Base-by-base conservation (phyloP, 352 stramenopile genomes). In the Pythium diclinum region DNA sequence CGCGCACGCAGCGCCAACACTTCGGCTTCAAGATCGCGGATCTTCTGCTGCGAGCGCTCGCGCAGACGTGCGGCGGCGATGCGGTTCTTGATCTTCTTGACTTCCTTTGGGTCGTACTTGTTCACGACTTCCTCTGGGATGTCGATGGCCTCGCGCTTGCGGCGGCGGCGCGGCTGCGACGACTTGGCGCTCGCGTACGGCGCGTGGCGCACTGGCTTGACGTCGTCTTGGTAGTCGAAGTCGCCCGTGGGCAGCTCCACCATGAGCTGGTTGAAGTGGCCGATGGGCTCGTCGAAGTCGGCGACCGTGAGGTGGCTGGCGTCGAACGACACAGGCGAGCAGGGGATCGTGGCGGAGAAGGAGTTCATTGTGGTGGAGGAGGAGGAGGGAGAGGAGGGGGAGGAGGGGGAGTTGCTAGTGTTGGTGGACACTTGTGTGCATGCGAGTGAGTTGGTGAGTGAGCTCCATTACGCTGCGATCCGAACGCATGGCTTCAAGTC, bases 21-120 rank as follows among this genome's bases (percentile, higher is more conserved):
- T 47, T 79, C 67, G 16, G 63, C 65, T 42, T 83, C 62, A 4
- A 89, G 59, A 17, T 83, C 65, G 38, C 65, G 72, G 42, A 84
- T 63, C 53, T 73, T 60, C 51, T 83, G 59, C 64, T 85, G 74
- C 61, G 72, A 83, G 56, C 76, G 80, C 59, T 87, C 69, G 48
- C 78, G 80, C 11, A 84, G 56, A 3, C 78, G 68, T 16, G 58
- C 69, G 14, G 75, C 72, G 1, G 74, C 68, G 46, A 85, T 81
- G 42, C 80, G 77, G 69, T 85, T 89, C 68, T 88, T 86, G 30
- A 86, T 51, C 25, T 74, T 69, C 63, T 72, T 79, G 53, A 86
- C 58, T 19, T 85, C 79, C 25, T 77, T 76, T 3, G 65, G 30
- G 44, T 83, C 78, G 38, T 71, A 59, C 28, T 57, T 56, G n/a